Base-by-base conservation (phyloP, 129 eudicot genomes). In the Flaveria trinervia region DNA sequence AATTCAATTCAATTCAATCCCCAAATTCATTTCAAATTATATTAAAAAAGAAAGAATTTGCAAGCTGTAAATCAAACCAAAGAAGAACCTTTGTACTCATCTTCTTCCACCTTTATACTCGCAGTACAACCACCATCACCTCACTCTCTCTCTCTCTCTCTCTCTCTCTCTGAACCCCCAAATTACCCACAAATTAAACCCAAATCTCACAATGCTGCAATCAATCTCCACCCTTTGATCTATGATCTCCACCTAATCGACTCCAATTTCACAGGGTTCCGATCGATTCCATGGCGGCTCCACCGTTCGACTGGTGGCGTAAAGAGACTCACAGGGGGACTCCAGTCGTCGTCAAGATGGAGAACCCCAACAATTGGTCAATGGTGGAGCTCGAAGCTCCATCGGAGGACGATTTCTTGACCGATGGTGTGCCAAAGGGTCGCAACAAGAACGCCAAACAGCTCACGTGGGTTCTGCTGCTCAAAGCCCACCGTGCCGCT, bases 331-430 rank as follows among this genome's bases (percentile, higher is more conserved):
- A 86, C 77, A 84, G 88, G 39, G 98, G 98, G 9, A 88, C 98
- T 7, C 96, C 98, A 23, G 98, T 93, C 49, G 96, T 93, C 8
- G 95, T 93, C 9, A 90, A 93, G 54, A 90, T 93, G 96, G 97
- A 93, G 74, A 90, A 93, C 75, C 97, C 97, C 0, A 93, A 93
- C 70, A 89, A 92, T 72, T 93, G 98, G 98, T 88, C 97, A n/a
- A 93, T 93, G 88, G 91, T 84, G n/a, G 96, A 92, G 61, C 83
- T 92, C 0, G 85, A 90, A 68, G 73, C 81, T 3, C 86, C 93
- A 11, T 72, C 86, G 4, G 92, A 84, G 12, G 97, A 89, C 36
- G 98, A 90, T 28, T 81, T 57, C 80, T 44, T 79, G 26, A 77
- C 77, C 85, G 89, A 75, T 73, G 81, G 50, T 79, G 82, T 71